phyloP scores from a whole-genome alignment of 2,329 filamentous ascomycete species.

The Hysterium pulicare region DNA sequence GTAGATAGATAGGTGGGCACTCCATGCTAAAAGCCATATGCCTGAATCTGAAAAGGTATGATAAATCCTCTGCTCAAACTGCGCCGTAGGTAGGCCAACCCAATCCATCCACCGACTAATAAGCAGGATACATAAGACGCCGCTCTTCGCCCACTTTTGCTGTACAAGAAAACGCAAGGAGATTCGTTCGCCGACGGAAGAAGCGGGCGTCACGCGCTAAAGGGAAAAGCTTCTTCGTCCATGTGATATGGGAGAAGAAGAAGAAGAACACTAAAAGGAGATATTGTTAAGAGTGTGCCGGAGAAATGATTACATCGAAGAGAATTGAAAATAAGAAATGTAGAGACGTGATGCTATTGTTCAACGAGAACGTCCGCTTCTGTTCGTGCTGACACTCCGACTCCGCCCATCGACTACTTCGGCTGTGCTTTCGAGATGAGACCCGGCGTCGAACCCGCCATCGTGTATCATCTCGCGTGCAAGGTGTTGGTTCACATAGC shows the following conservation, averaged over 20 bases:
- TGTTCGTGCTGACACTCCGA: slow-evolving; percentile 30
- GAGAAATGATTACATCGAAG: slow-evolving; percentile 5
- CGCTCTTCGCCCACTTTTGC: slow-evolving; percentile 13
- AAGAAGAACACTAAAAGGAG: no score
- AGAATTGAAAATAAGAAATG: background rate
- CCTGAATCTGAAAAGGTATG: no score
- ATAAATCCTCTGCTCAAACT: no score
- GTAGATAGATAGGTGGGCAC: no score
- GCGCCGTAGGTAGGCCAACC: no score
- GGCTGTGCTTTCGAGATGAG: slow-evolving; percentile 33
- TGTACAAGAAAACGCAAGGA: slow-evolving; percentile 18
- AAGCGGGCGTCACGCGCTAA: no score
- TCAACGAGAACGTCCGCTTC: slow-evolving; percentile 17
- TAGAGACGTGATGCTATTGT: no score
- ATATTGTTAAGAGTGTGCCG: no score
- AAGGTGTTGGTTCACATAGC: slow-evolving; percentile 37
- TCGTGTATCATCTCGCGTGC: slow-evolving; percentile 37
- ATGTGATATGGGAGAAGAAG: no score
- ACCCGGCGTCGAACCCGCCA: slow-evolving; percentile 25
- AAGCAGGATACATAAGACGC: slow-evolving; percentile 2
- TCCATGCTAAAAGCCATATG: no score
- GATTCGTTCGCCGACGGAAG: slow-evolving; percentile 24
- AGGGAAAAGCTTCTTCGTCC: no score
- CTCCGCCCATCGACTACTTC: slow-evolving; percentile 35
- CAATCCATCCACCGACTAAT: background rate